Base-by-base conservation (phyloP, 768 basidiomycete species). In the Suillus bovinus region DNA sequence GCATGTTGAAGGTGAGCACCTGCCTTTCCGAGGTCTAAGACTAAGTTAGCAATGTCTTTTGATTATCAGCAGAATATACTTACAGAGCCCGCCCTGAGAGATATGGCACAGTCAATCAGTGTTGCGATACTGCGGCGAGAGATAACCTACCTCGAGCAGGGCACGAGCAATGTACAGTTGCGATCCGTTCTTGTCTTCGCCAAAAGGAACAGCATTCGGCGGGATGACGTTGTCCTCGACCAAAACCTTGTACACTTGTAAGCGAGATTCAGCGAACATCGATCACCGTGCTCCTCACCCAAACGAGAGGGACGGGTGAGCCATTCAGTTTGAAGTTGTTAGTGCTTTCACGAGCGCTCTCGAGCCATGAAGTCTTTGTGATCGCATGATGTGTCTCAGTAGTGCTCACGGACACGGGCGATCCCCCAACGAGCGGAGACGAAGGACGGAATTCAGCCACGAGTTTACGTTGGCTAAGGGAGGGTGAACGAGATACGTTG, bases 121-220 rank as follows among this genome's bases (percentile, higher is more conserved):
- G 44, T 42, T 17, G 52, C 8, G 6, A 61, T 17, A 27, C 14
- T 5, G 6, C 2, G 4, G 20, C 2, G 22, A 60, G 31, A 42
- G 7, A 27, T 13, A 16, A 31, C 60, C 17, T 39, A 66, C 66
- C 34, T 67, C 73, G 34, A 74, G 56, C 33, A 74, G 70, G 14
- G 73, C 74, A 31, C 73, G 73, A 42, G 73, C 73, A 17, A 74
- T 65, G 59, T 72, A 74, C 58, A 67, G 24, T 38, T 71, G 66
- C 4, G 47, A 61, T 10, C 73, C 73, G 47, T 70, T 70, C 59
- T 70, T 69, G 52, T 74, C 73, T 63, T 74, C 68, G 16, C 72
- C 71, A 29, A 74, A 74, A 14, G 73, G 74, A 57, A 74, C 69
- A 1, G 73, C 73, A n/a, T 73, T 76, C 42, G 76, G 67, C 6